Conservation (phyloP, 208 protist genomes). For the Phytomonas sp. region DNA sequence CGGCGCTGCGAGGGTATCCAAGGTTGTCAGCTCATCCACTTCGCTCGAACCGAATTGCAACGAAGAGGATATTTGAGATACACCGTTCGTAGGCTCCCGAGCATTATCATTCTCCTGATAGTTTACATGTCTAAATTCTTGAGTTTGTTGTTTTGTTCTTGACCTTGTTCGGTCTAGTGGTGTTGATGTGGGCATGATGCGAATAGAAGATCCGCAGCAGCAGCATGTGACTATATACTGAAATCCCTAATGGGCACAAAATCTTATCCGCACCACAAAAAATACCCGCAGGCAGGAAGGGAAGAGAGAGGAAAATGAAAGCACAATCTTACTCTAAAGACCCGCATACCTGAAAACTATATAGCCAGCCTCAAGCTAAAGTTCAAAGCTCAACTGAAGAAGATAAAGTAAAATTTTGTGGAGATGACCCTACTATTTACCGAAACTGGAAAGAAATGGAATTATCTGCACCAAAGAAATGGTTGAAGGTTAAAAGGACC, state of each 20-base stretch:
- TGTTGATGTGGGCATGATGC: background rate
- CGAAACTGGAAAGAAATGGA: conserved; percentile 15
- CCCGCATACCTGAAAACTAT: background rate
- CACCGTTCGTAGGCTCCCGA: background rate
- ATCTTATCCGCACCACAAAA: background rate
- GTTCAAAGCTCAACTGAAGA: background rate
- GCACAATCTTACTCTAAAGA: background rate
- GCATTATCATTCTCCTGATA: background rate
- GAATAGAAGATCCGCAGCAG: background rate
- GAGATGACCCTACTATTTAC: conserved; percentile 1
- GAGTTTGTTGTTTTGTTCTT: background rate
- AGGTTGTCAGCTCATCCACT: background rate
- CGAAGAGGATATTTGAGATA: background rate
- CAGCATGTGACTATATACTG: background rate
- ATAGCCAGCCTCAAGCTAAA: background rate
- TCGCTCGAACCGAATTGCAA: background rate
- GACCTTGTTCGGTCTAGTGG: background rate
- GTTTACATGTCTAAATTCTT: background rate
- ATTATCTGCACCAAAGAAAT: conserved; percentile 55
- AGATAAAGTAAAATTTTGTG: background rate
- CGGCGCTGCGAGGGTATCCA: background rate
- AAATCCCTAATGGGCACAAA: background rate
- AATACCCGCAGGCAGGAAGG: background rate
- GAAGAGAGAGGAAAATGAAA: background rate
- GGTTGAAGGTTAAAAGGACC: conserved; percentile 70